Evolutionary conservation across 768 basidiomycete genomes (phyloP).

Genomic region (Boletus rubropictus): DNA sequence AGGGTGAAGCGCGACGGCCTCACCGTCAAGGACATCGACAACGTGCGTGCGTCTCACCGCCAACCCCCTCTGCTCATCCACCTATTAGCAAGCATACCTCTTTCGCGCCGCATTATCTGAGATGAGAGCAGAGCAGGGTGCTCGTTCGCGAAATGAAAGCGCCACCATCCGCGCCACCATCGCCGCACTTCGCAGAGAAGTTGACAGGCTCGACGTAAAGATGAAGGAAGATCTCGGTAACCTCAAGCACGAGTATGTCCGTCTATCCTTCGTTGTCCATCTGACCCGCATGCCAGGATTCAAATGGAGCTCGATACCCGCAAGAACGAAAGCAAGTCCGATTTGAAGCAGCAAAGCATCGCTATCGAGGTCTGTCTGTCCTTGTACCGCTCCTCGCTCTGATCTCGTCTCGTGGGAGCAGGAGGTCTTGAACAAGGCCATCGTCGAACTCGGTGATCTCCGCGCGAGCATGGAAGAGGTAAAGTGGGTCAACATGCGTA

Average conservation of each 20-base stretch:
- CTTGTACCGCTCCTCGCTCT: neutral
- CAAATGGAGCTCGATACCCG: conserved; percentile 95
- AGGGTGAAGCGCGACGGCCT: conserved; percentile 68
- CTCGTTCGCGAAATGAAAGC: conserved; percentile 78
- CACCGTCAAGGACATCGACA: conserved; percentile 73
- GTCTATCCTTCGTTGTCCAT: neutral
- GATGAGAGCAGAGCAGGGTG: conserved; percentile 77
- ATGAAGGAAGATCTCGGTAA: conserved; percentile 90
- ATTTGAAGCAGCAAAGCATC: conserved; percentile 80
- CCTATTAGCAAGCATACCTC: conserved; percentile 81
- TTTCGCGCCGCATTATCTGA: conserved; percentile 93
- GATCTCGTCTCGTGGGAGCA: conserved; percentile 23
- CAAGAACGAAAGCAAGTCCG: conserved; percentile 83
- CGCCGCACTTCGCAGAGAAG: conserved; percentile 75
- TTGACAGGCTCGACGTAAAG: conserved; percentile 78
- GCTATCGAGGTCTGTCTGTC: conserved; percentile 60
- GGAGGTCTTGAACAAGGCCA: conserved; percentile 71
- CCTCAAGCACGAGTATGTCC: conserved; percentile 85
- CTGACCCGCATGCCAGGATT: conserved; percentile 47
- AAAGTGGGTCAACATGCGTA: conserved; percentile 86
- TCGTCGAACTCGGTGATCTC: conserved; percentile 71
- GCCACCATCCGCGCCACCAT: conserved; percentile 75
- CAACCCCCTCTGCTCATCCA: neutral
- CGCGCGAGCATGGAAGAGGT: conserved; percentile 79
- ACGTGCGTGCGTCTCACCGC: conserved; percentile 42